These are phyloP conservation scores for Lachnellula occidentalis DNA, from an alignment of 2,329 filamentous ascomycete species.

Conservation along the genomic window DNA sequence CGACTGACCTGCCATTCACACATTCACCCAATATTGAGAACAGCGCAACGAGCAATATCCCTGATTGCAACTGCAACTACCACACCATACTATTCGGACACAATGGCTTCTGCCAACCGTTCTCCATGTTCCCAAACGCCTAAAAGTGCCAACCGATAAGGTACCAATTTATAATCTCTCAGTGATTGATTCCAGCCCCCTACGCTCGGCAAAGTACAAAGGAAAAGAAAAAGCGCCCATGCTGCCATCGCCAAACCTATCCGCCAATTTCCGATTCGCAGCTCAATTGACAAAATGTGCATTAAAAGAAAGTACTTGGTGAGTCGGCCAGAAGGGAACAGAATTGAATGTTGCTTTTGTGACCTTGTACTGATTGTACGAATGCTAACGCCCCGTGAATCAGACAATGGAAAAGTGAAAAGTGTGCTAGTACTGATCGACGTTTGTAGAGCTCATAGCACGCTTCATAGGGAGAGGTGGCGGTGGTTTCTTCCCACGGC, in stretches of 20 bases:
- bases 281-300: too few species aligned
- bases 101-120: too few species aligned
- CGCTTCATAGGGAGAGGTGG: conserved; percentile 61
- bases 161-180: background rate
- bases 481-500: conserved; percentile 59
- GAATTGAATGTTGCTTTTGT: background rate
- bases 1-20: too few species aligned
- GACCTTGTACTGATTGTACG: background rate
- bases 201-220: background rate
- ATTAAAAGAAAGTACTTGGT: too few species aligned
- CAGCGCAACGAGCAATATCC: too few species aligned
- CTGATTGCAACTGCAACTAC: too few species aligned
- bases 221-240: background rate
- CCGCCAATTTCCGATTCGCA: background rate
- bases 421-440: conserved; percentile 16
- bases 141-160: background rate
- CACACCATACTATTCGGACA: too few species aligned
- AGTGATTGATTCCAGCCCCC: background rate
- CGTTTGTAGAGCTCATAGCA: conserved; percentile 28
- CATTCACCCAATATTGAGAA: too few species aligned
- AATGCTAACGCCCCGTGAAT: background rate
- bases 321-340: too few species aligned
- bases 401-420: background rate
- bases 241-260: background rate
- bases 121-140: background rate